Evolutionary conservation across 2,329 filamentous ascomycete species (phyloP), one percentile per base, ranked within the genome.

Genomic region (Colletotrichum chlorophyti): DNA sequence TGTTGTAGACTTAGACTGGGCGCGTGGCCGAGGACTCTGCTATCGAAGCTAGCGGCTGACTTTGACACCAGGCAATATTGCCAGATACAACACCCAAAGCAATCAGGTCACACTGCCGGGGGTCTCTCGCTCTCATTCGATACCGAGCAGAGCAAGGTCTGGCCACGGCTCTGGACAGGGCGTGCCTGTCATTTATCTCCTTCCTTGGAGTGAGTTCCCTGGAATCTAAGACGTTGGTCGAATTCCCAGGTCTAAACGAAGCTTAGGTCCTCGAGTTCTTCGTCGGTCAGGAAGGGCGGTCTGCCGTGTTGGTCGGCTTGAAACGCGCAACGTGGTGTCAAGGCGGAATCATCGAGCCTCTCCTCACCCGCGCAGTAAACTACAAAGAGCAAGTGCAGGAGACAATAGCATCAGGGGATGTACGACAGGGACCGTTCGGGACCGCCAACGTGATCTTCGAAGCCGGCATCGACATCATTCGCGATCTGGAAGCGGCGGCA

Each of bases 61-160:
- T n/a, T n/a, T n/a, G n/a, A n/a, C n/a, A n/a, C n/a, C 10, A 61
- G 47, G 47, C 27, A 11, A 24, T 55, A 5, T n/a, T 49, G 23
- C 55, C 55, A 2, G 43, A 54, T 9, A 27, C 37, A 26, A 34
- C 26, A 7, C 45, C 31, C 6, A 24, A 6, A 4, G 53, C 23
- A 19, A 43, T 53, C 17, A 17, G 24, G 4, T 59, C 49, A 2
- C 59, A 60, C 15, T 53, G 43, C 1, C 40, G 35, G 11, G 59
- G 45, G 1, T 58, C 59, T 5, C 17, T 61, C 8, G 49, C 55
- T 6, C 38, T 61, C 6, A 34, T 61, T 2, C 40, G 40, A n/a
- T 51, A 59, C 14, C 29, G 59, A 7, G 59, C 59, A 8, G 54
- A 61, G 21, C 45, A 60, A 14, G 38, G 43, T 0, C 27, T 61